These are phyloP conservation scores for Lachnum nothofagi DNA, from an alignment of 2,329 filamentous ascomycete species.

Conservation along the genomic window DNA sequence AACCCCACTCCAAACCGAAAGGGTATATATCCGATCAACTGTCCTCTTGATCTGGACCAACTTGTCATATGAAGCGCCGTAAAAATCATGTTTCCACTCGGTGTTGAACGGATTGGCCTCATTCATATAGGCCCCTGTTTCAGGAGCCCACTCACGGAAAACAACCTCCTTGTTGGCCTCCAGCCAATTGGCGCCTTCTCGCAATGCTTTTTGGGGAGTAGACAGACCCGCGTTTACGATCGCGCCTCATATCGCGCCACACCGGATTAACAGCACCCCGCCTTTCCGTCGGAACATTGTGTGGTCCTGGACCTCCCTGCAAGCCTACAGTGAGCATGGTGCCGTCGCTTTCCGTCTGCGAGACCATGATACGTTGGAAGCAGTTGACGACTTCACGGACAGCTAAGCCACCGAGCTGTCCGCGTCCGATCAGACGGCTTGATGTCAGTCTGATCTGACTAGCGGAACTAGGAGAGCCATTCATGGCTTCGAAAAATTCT, in stretches of 20 bases:
- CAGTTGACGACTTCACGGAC: slow-evolving; percentile 22
- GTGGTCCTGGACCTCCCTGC: slow-evolving; percentile 5
- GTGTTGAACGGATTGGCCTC: slow-evolving; percentile 44
- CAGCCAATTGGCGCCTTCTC: slow-evolving; percentile 18
- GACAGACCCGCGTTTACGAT: neutral
- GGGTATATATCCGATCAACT: slow-evolving; percentile 11
- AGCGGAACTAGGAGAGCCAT: neutral
- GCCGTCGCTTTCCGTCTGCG: slow-evolving; percentile 28
- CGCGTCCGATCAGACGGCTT: slow-evolving; percentile 35
- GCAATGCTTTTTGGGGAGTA: neutral
- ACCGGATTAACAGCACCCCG: slow-evolving; percentile 7
- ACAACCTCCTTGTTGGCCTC: slow-evolving; percentile 27
- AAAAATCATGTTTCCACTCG: slow-evolving; percentile 40
- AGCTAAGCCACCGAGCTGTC: slow-evolving; percentile 32
- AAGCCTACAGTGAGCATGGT: slow-evolving; percentile 26
- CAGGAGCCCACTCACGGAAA: slow-evolving; percentile 25
- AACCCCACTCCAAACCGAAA: slow-evolving; percentile 13
- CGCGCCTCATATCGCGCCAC: slow-evolving; percentile 6
- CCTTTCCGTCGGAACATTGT: neutral
- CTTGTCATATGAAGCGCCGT: slow-evolving; percentile 29
- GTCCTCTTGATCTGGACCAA: slow-evolving; percentile 14
- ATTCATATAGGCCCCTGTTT: slow-evolving; percentile 42
- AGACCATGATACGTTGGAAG: slow-evolving; percentile 27
- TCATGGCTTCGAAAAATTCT: neutral
- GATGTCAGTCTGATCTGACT: slow-evolving; percentile 3